Percentiles rank a stretch among this genome's conserved stretches.
phyloP scores from a whole-genome alignment of 495 filamentous ascomycete species.

The Physcia stellaris region DNA sequence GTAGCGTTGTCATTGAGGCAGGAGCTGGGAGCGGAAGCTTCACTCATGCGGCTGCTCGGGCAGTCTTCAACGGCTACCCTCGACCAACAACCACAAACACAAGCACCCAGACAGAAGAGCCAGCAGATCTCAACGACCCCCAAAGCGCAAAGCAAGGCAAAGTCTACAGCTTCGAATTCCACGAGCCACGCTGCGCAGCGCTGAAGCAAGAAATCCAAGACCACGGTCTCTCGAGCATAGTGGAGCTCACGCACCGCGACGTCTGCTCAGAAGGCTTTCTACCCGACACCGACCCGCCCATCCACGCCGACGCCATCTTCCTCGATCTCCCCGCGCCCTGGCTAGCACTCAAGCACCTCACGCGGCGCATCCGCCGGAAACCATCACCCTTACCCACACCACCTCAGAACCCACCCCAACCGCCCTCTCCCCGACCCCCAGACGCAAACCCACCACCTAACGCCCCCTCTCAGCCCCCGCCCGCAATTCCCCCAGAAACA shows the following conservation, averaged over 20 bases:
- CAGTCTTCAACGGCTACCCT: conserved; percentile 75
- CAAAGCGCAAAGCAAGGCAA: conserved; percentile 35
- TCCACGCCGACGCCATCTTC: conserved; percentile 71
- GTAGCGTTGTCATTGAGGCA: conserved; percentile 74
- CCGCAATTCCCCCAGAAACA: too few species aligned
- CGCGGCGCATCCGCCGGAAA: too few species aligned
- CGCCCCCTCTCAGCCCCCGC: conserved; percentile 14
- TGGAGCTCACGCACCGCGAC: conserved; percentile 78
- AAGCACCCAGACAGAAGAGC: too few species aligned
- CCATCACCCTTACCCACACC: too few species aligned
- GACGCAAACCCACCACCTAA: conserved; percentile 4
- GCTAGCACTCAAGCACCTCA: conserved; percentile 74
- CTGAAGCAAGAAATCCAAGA: conserved; percentile 58
- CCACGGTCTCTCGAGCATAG: conserved; percentile 59
- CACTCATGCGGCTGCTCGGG: conserved; percentile 77
- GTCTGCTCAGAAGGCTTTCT: conserved; percentile 80
- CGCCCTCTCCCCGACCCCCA: conserved; percentile 2
- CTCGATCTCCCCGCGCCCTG: conserved; percentile 89
- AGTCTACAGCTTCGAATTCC: conserved; percentile 90
- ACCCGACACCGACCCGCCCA: conserved; percentile 28
- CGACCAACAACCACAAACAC: conserved; percentile 10
- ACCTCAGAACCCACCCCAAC: conserved; percentile 9
- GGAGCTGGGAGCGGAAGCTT: conserved; percentile 92
- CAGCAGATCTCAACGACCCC: too few species aligned
- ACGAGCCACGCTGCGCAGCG: conserved; percentile 59